These are phyloP conservation scores for Alloteropsis angusta DNA, from an alignment of 202 grass and related monocot genomes.

Conservation along the genomic window DNA sequence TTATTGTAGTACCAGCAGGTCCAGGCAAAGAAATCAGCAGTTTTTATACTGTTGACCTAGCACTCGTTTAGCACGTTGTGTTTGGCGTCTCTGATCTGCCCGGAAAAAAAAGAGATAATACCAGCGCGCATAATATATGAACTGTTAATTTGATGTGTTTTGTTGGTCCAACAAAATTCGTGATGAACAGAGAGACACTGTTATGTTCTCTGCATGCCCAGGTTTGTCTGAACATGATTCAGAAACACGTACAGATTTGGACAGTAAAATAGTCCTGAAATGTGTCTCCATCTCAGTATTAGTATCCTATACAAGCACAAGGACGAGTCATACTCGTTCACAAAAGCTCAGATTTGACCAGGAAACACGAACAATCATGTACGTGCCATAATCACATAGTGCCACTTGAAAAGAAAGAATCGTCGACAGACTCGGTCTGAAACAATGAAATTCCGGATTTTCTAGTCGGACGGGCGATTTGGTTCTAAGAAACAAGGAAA, in stretches of 20 bases:
- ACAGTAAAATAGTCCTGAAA: background rate
- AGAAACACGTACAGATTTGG: background rate
- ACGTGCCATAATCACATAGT: no score
- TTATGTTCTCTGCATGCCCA: background rate
- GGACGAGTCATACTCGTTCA: background rate
- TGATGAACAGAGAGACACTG: background rate
- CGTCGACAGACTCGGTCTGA: background rate
- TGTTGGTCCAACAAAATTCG: background rate
- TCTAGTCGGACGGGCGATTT: background rate
- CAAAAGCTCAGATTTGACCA: background rate
- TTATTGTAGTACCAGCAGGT: background rate
- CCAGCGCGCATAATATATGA: background rate
- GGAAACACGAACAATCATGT: background rate
- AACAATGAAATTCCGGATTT: background rate
- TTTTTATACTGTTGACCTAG: background rate
- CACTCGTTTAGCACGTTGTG: conserved; percentile 14
- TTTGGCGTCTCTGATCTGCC: background rate
- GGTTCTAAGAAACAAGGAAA: background rate
- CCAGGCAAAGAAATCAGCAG: background rate
- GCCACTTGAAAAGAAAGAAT: background rate
- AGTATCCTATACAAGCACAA: background rate
- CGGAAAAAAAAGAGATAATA: background rate
- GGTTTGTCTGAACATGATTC: background rate
- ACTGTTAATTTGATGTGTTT: background rate
- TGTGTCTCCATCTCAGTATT: background rate